Evolutionary conservation across 352 stramenopile species (phyloP), one percentile per base, ranked within the genome.

Genomic region (Globisporangium megalacanthum): DNA sequence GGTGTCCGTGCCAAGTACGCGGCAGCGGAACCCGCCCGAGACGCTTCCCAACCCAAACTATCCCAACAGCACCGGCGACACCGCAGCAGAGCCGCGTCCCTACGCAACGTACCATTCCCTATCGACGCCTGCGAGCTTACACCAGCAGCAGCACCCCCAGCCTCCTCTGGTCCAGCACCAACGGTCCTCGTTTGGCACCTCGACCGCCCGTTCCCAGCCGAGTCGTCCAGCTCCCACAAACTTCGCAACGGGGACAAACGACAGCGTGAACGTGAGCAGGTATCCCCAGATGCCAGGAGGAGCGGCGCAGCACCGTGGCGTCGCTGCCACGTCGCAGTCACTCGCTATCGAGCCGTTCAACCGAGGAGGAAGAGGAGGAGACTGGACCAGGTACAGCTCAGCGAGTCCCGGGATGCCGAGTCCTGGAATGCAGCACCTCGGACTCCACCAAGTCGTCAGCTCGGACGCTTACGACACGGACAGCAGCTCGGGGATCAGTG

Each of bases 301-400:
- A 29, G 35, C 33, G n/a, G 20, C 9, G 6, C n/a, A 62, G 57
- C 15, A 9, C 8, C 47, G 14, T 15, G 44, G 44, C 33, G 8
- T 19, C 20, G n/a, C 25, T 25, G 31, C 3, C 22, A 15, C 58
- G 15, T 37, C 48, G 3, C 50, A 64, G 17, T 44, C 51, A 8
- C 48, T 60, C 36, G 52, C 52, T 8, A 60, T 62, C 19, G 42
- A 57, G n/a, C 57, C 50, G n/a, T 65, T 48, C 33, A 49, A 60
- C 17, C 51, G 37, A 31, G 49, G 19, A 8, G 54, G 4, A 25
- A 20, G 37, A 31, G 49, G 19, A 8, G 54, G 4, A 25, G 19
- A 6, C 15, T 8, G 3, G n/a, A 46, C 29, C 11, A 31, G 3
- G 14, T 6, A 22, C 29, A 17, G 17, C 1, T 4, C 14, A 15